These are phyloP conservation scores for Sclerotinia nivalis DNA, from an alignment of 2,329 filamentous ascomycete species.

Conservation along the genomic window DNA sequence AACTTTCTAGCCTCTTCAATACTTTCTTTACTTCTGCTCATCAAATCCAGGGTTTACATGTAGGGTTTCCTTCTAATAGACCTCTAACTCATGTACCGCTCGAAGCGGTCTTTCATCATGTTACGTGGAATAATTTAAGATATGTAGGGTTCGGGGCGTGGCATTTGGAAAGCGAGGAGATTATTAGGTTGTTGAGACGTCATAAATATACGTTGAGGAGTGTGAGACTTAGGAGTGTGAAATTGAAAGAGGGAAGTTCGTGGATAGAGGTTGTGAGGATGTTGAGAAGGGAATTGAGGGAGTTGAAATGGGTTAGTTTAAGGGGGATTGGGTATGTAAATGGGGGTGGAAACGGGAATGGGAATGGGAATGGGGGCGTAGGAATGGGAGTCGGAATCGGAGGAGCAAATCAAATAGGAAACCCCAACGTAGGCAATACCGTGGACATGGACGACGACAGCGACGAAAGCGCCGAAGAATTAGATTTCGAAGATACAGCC, in stretches of 20 bases:
- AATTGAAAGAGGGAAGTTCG: conserved; percentile 57
- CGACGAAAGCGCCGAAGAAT: conserved; percentile 8
- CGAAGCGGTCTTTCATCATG: conserved; percentile 62
- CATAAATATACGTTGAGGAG: conserved; percentile 59
- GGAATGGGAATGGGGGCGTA: neutral
- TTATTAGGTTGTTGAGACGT: conserved; percentile 56
- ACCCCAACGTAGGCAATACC: neutral
- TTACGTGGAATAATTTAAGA: conserved; percentile 60
- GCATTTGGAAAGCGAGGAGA: conserved; percentile 60
- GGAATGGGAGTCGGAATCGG: neutral
- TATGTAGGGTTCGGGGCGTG: conserved; percentile 67
- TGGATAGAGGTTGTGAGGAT: conserved; percentile 62
- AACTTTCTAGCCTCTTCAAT: conserved; percentile 58
- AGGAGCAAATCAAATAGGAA: neutral
- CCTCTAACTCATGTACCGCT: conserved; percentile 55
- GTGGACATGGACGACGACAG: conserved; percentile 5
- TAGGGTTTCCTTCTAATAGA: conserved; percentile 57
- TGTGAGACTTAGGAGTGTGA: conserved; percentile 60
- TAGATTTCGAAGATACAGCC: conserved; percentile 16
- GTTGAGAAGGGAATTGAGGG: conserved; percentile 56
- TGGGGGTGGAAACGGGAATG: neutral
- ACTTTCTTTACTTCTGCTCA: conserved; percentile 58
- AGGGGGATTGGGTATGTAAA: conserved; percentile 58
- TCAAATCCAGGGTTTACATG: conserved; percentile 62
- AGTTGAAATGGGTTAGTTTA: conserved; percentile 63